Evolutionary conservation across 371 early-diverging fungal species (phyloP).

Genomic region (Chytridium lagenaria): DNA sequence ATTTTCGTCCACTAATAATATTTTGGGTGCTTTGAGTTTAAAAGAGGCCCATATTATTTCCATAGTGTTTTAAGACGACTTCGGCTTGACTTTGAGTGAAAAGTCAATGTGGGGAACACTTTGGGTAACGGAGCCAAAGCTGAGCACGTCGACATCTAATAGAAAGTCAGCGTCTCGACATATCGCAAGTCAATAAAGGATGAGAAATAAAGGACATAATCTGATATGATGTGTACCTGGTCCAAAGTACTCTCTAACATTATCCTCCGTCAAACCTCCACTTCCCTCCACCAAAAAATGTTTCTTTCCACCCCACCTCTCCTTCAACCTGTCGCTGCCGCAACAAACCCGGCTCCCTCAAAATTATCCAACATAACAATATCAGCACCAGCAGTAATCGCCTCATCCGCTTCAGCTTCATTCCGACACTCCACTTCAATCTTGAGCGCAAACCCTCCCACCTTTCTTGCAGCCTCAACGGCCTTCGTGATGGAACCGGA

Average conservation of each 20-base stretch:
- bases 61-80: not conserved
- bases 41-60: too few species aligned
- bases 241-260: constrained; percentile 79
- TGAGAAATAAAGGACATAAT: constrained; percentile 20
- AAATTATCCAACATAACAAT: constrained; percentile 87
- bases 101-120: constrained; percentile 96
- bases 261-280: constrained; percentile 93
- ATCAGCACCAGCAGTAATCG: constrained; percentile 96
- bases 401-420: constrained; percentile 93
- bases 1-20: too few species aligned
- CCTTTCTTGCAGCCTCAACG: constrained; percentile 75
- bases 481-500: constrained; percentile 92
- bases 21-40: too few species aligned
- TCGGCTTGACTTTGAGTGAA: constrained; percentile 77
- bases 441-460: constrained; percentile 92
- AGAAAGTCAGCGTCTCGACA: too few species aligned
- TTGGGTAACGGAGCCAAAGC: constrained; percentile 92
- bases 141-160: constrained; percentile 87
- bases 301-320: constrained; percentile 72
- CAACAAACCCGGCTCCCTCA: constrained; percentile 60
- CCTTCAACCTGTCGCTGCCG: constrained; percentile 75
- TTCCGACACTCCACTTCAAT: constrained; percentile 96
- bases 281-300: constrained; percentile 90
- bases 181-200: constrained; percentile 12
- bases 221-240: constrained; percentile 60